These are phyloP conservation scores for Ceratocystis alfenasii DNA, from an alignment of 2,329 filamentous ascomycete species.

Conservation along the genomic window DNA sequence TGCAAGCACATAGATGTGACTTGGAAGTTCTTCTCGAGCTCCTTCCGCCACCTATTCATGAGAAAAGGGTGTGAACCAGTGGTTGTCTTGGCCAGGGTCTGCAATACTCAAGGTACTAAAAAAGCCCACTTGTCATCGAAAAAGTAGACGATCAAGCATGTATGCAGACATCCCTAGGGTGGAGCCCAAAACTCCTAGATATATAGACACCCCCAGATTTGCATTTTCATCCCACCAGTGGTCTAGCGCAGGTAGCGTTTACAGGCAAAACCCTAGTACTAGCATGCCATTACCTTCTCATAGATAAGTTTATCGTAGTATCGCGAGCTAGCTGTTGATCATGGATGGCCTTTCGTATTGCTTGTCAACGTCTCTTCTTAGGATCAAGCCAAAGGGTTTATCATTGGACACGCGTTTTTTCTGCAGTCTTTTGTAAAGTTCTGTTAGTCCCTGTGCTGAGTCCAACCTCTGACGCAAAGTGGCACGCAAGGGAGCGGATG, in stretches of 20 bases:
- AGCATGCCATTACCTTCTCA: too few species aligned
- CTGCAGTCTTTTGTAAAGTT: background rate
- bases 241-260: background rate
- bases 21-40: background rate
- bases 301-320: too few species aligned
- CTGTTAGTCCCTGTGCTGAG: background rate
- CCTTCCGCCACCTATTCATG: background rate
- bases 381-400: too few species aligned
- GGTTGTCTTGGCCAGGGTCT: background rate
- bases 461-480: background rate
- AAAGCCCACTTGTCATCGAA: conserved; percentile 4
- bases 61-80: background rate
- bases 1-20: background rate
- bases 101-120: background rate
- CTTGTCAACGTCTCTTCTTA: background rate
- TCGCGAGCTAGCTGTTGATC: background rate
- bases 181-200: conserved; percentile 13
- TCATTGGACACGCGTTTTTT: too few species aligned
- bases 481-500: conserved; percentile 16
- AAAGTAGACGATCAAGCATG: conserved; percentile 1
- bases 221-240: conserved; percentile 6
- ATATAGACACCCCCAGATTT: conserved; percentile 18
- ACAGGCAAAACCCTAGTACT: too few species aligned
- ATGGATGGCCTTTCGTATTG: background rate
- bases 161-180: background rate